These are phyloP conservation scores for Scopulariopsis brevicaulis DNA, from an alignment of 2,329 filamentous ascomycete species.

Conservation along the genomic window DNA sequence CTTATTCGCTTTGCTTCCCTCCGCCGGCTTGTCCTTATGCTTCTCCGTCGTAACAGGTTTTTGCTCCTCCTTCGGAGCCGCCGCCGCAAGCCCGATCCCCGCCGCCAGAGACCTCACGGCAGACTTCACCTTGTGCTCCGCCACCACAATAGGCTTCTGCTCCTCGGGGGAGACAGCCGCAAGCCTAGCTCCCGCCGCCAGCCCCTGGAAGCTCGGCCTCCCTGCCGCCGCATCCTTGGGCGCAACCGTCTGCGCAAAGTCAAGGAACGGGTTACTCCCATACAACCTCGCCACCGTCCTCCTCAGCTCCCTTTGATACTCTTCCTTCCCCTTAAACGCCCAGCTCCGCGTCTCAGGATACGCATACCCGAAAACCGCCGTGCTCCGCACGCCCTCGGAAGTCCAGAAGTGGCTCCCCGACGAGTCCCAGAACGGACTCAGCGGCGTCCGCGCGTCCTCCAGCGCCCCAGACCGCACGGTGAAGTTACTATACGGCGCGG, in stretches of 20 bases:
- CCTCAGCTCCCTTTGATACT: constrained; percentile 11
- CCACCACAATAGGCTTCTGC: too few relatives aligned
- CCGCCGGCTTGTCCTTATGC: not conserved
- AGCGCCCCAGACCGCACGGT: constrained; percentile 26
- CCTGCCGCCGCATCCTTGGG: constrained; percentile 2
- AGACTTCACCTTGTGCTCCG: not conserved
- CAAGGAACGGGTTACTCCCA: constrained; percentile 37
- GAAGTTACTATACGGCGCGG: constrained; percentile 1
- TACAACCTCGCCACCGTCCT: constrained; percentile 21
- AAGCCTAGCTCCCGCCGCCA: not conserved
- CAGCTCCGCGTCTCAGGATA: constrained; percentile 48
- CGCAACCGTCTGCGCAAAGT: constrained; percentile 2
- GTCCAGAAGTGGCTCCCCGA: constrained; percentile 55
- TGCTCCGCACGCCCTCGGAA: constrained; percentile 47
- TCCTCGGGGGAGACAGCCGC: too few relatives aligned
- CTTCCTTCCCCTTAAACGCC: constrained; percentile 6
- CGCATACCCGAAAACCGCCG: constrained; percentile 57
- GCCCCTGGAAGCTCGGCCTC: not conserved
- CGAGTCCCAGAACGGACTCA: constrained; percentile 56
- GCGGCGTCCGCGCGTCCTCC: constrained; percentile 41
- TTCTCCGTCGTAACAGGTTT: not conserved
- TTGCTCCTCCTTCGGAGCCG: not conserved
- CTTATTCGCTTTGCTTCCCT: not conserved
- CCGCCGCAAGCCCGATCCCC: not conserved
- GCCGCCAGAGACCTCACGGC: not conserved